Percentiles rank a stretch among this genome's conserved stretches.
Evolutionary conservation across 169 alveolate species (phyloP).

Genomic region (Plasmodium blacklocki): DNA sequence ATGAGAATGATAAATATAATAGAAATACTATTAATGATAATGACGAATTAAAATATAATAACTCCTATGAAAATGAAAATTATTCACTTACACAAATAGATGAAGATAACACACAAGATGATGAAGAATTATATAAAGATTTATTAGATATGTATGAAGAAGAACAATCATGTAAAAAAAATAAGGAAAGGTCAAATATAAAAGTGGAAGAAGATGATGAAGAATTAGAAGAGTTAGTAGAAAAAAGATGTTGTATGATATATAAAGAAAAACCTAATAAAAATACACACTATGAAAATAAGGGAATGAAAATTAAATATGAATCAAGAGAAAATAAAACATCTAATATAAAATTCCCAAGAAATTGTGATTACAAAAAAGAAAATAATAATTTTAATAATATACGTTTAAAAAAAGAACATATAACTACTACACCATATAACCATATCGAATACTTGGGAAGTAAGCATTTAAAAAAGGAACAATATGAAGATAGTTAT

Average conservation of each 20-base stretch:
- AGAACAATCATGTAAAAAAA: neutral
- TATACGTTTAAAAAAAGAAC: too few species aligned
- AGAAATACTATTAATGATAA: too few species aligned
- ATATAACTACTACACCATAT: neutral
- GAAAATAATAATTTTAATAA: neutral
- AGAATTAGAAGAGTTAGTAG: neutral
- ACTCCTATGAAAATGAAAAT: neutral
- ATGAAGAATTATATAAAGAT: neutral
- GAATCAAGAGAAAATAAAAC: constrained; percentile 10
- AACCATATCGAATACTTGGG: constrained; percentile 1
- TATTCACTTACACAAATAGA: neutral
- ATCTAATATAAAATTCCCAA: constrained; percentile 1
- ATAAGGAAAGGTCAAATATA: neutral
- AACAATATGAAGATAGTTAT: constrained; percentile 4
- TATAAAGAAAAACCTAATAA: neutral
- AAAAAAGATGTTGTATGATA: neutral
- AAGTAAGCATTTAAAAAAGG: constrained; percentile 9
- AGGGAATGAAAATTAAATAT: neutral
- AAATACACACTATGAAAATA: neutral
- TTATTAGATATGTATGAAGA: neutral
- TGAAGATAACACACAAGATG: constrained; percentile 10
- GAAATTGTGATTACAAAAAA: constrained; percentile 1
- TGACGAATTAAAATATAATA: neutral
- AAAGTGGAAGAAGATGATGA: neutral
- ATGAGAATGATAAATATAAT: too few species aligned